phyloP scores from a whole-genome alignment of 371 early-diverging fungal species.

The Phascolomyces articulosus region DNA sequence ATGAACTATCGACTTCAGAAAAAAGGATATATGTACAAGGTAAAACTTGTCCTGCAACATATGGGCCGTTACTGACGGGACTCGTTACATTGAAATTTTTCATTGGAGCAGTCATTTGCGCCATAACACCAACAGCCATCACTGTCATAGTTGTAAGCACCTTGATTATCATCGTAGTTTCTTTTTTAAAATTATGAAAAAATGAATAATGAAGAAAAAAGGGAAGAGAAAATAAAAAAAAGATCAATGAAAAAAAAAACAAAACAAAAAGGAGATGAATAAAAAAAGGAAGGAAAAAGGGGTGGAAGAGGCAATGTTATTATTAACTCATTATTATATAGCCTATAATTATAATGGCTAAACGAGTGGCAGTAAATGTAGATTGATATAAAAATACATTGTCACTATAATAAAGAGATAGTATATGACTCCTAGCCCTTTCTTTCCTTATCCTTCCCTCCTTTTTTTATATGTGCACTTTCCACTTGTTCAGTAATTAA shows the following conservation, averaged over 20 bases:
- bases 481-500: no score
- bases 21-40: conserved; percentile 53
- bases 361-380: no score
- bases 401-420: no score
- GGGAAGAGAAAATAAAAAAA: not conserved
- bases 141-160: not conserved
- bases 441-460: no score
- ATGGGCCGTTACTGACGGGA: conserved; percentile 43
- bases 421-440: no score
- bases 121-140: conserved; percentile 5
- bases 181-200: not conserved
- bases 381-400: no score
- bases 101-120: conserved; percentile 45
- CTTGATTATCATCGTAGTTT: not conserved
- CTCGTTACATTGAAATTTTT: conserved; percentile 51
- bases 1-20: conserved; percentile 46
- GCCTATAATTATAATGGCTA: no score
- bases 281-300: not conserved
- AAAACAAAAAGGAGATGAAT: not conserved
- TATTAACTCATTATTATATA: no score
- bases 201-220: no score
- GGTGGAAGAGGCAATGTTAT: no score
- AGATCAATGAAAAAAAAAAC: not conserved
- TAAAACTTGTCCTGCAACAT: conserved; percentile 50
- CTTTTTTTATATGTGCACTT: no score